Conservation (phyloP, 1,284 basidiomycete genomes). For the Trichosporon ovoides region DNA sequence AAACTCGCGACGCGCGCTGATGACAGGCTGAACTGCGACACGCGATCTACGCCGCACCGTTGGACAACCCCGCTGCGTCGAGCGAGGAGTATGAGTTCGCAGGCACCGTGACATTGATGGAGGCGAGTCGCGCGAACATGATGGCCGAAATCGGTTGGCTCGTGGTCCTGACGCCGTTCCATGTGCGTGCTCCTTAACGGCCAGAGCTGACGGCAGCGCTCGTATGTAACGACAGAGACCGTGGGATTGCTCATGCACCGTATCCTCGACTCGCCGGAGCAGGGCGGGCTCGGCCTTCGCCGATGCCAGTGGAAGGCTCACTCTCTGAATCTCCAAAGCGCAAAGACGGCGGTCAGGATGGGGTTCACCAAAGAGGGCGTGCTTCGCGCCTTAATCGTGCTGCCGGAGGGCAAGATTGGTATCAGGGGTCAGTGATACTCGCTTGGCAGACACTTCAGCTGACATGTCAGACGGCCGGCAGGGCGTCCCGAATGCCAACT, state of each 20-base stretch:
- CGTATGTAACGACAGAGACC: slow-evolving; percentile 41
- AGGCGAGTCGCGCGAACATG: slow-evolving; percentile 26
- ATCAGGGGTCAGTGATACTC: slow-evolving; percentile 26
- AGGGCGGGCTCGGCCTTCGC: slow-evolving; percentile 38
- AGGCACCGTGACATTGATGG: slow-evolving; percentile 34
- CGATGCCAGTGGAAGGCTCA: slow-evolving; percentile 42
- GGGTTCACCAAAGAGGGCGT: slow-evolving; percentile 37
- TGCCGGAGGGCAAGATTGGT: slow-evolving; percentile 31
- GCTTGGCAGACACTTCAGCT: not conserved
- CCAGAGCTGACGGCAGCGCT: slow-evolving; percentile 23
- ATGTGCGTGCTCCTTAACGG: slow-evolving; percentile 21
- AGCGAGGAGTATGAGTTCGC: slow-evolving; percentile 35
- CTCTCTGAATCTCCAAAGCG: slow-evolving; percentile 30
- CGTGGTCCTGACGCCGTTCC: slow-evolving; percentile 34
- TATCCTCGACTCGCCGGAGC: slow-evolving; percentile 30
- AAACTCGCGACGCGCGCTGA: not conserved
- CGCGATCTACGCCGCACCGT: slow-evolving; percentile 37
- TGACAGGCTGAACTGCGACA: slow-evolving; percentile 17
- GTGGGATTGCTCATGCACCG: slow-evolving; percentile 38
- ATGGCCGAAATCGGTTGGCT: slow-evolving; percentile 39
- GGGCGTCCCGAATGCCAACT: slow-evolving; percentile 23
- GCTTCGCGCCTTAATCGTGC: slow-evolving; percentile 27
- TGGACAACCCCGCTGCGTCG: slow-evolving; percentile 18
- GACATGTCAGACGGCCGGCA: slow-evolving; percentile 26
- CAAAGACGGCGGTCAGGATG: slow-evolving; percentile 30